Conservation (phyloP, 805 yeast species). For the Komagataella pastoris region DNA sequence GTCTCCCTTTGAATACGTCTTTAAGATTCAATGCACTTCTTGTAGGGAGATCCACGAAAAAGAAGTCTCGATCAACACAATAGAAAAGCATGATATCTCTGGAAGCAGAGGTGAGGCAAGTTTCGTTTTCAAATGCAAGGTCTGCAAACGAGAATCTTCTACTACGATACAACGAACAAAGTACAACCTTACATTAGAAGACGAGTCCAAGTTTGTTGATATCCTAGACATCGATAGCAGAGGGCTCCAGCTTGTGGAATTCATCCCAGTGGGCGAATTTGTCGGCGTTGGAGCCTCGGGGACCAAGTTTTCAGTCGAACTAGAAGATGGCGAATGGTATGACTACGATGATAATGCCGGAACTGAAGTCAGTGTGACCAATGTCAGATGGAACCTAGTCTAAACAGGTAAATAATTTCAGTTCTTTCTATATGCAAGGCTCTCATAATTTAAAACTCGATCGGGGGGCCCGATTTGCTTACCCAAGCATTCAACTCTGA, state of each 20-base stretch:
- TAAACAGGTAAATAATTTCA: neutral
- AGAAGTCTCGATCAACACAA: slow-evolving; percentile 51
- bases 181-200: slow-evolving; percentile 23
- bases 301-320: slow-evolving; percentile 45
- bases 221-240: slow-evolving; percentile 71
- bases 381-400: slow-evolving; percentile 51
- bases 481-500: neutral
- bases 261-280: slow-evolving; percentile 34
- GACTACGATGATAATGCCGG: slow-evolving; percentile 85
- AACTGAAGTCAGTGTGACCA: slow-evolving; percentile 71
- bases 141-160: slow-evolving; percentile 30
- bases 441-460: neutral
- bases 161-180: slow-evolving; percentile 12
- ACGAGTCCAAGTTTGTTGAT: slow-evolving; percentile 24
- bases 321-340: slow-evolving; percentile 81
- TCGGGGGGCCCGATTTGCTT: neutral
- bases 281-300: slow-evolving; percentile 21
- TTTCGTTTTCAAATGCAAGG: slow-evolving; percentile 64
- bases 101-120: slow-evolving; percentile 78
- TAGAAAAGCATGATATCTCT: slow-evolving; percentile 48
- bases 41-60: slow-evolving; percentile 74
- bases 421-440: too few relatives aligned
- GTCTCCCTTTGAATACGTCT: slow-evolving; percentile 62
- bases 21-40: slow-evolving; percentile 58
- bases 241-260: slow-evolving; percentile 64